Percentiles rank a stretch among this genome's conserved stretches.
Conservation (phyloP, 768 basidiomycete genomes). For the Boletus speciosus region DNA sequence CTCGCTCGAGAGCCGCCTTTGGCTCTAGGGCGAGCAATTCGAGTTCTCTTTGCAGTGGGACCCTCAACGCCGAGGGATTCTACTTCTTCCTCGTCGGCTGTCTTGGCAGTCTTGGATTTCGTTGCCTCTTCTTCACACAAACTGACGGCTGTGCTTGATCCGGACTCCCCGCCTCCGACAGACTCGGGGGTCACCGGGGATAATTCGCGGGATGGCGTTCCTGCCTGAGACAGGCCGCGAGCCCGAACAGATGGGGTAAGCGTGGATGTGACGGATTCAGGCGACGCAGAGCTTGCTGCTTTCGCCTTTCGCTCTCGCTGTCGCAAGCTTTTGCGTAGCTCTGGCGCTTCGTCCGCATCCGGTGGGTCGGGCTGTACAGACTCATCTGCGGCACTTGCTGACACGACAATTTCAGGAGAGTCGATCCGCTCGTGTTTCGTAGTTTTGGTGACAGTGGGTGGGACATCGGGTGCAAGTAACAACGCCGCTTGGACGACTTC, state of each 20-base stretch:
- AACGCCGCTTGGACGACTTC: slow-evolving; percentile 7
- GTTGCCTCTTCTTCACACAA: slow-evolving; percentile 26
- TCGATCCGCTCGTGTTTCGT: slow-evolving; percentile 25
- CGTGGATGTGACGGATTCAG: slow-evolving; percentile 28
- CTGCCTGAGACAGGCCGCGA: slow-evolving; percentile 19
- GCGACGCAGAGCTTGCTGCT: slow-evolving; percentile 17
- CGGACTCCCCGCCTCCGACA: slow-evolving; percentile 26
- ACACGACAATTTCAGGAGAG: slow-evolving; percentile 10
- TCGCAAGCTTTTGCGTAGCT: slow-evolving; percentile 30
- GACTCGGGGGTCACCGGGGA: slow-evolving; percentile 26
- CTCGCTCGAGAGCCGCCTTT: slow-evolving; percentile 22
- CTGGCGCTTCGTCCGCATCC: slow-evolving; percentile 22
- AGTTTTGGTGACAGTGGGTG: slow-evolving; percentile 5
- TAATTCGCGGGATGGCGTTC: slow-evolving; percentile 23
- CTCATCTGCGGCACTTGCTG: slow-evolving; percentile 5
- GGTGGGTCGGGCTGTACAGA: slow-evolving; percentile 7
- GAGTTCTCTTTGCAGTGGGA: slow-evolving; percentile 18
- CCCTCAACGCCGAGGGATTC: background rate
- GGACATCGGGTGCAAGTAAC: slow-evolving; percentile 18
- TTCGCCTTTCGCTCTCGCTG: slow-evolving; percentile 28
- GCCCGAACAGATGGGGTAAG: slow-evolving; percentile 26
- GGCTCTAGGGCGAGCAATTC: slow-evolving; percentile 20
- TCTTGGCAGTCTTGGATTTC: slow-evolving; percentile 19
- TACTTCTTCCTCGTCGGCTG: slow-evolving; percentile 11
- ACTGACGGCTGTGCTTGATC: slow-evolving; percentile 34